phyloP scores from a whole-genome alignment of 2,329 filamentous ascomycete species.

The Diaporthe vexans region DNA sequence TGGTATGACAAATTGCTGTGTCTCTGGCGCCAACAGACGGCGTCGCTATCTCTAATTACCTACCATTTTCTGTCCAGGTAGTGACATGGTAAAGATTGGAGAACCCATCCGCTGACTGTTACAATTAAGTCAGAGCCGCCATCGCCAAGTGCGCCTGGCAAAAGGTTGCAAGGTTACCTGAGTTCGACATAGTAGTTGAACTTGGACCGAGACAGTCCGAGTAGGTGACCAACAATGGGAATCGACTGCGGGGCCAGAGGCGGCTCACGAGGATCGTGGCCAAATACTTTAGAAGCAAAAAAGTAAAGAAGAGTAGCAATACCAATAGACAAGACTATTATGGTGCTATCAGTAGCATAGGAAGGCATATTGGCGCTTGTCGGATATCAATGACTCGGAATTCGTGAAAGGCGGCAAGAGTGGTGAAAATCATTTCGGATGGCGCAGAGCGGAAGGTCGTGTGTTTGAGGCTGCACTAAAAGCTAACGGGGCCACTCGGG shows the following conservation, averaged over 20 bases:
- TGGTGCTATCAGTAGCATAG: neutral
- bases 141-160: too few relatives aligned
- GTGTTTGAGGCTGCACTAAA: too few relatives aligned
- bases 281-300: conserved; percentile 35
- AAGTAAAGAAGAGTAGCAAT: conserved; percentile 32
- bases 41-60: too few relatives aligned
- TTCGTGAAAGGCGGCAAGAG: too few relatives aligned
- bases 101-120: conserved; percentile 42
- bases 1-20: too few relatives aligned
- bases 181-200: conserved; percentile 52
- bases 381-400: too few relatives aligned
- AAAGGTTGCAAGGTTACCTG: conserved; percentile 42
- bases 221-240: conserved; percentile 50
- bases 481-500: too few relatives aligned
- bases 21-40: too few relatives aligned
- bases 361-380: neutral
- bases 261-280: conserved; percentile 51
- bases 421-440: too few relatives aligned
- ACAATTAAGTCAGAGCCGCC: neutral
- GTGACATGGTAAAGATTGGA: conserved; percentile 57
- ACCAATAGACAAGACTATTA: conserved; percentile 28
- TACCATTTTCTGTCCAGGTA: conserved; percentile 55
- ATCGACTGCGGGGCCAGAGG: conserved; percentile 49
- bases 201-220: conserved; percentile 48
- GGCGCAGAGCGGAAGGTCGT: too few relatives aligned